phyloP scores from a whole-genome alignment of 768 basidiomycete genomes.

The Auricularia heimuer region DNA sequence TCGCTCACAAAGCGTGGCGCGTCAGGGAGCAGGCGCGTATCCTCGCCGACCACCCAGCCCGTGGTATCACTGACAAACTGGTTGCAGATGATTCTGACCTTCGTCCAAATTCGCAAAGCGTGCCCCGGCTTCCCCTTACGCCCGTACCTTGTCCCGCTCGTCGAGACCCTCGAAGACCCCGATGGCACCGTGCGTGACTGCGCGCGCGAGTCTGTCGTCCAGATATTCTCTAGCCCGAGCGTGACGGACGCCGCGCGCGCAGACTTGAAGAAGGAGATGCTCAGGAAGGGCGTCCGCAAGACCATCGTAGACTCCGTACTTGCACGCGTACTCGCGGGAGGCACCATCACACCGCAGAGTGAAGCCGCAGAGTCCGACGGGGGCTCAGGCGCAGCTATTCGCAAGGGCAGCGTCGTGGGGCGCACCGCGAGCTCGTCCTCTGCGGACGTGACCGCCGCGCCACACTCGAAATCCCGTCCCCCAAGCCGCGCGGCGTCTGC shows the following conservation, averaged over 20 bases:
- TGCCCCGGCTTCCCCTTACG: conserved; percentile 72
- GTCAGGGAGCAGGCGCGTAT: conserved; percentile 72
- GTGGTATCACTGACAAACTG: background rate
- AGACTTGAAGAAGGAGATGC: conserved; percentile 88
- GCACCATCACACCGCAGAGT: background rate
- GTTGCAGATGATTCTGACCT: conserved; percentile 41
- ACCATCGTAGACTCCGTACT: conserved; percentile 77
- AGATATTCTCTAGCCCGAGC: conserved; percentile 74
- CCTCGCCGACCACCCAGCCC: conserved; percentile 21
- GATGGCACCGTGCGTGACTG: conserved; percentile 85
- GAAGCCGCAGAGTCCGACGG: background rate
- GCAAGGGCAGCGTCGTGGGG: background rate
- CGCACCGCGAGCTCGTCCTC: background rate
- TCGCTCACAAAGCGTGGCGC: conserved; percentile 77
- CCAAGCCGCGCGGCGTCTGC: background rate
- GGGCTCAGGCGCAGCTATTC: background rate
- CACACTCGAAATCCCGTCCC: background rate
- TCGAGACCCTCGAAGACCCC: conserved; percentile 80
- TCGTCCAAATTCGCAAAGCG: conserved; percentile 62
- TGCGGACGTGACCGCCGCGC: background rate
- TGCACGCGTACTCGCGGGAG: conserved; percentile 11
- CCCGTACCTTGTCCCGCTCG: conserved; percentile 68
- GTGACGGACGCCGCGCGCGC: conserved; percentile 81
- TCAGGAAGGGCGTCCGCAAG: conserved; percentile 78
- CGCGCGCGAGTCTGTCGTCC: conserved; percentile 69